phyloP scores from a whole-genome alignment of 1,284 basidiomycete species.

The Leccinum fallax region DNA sequence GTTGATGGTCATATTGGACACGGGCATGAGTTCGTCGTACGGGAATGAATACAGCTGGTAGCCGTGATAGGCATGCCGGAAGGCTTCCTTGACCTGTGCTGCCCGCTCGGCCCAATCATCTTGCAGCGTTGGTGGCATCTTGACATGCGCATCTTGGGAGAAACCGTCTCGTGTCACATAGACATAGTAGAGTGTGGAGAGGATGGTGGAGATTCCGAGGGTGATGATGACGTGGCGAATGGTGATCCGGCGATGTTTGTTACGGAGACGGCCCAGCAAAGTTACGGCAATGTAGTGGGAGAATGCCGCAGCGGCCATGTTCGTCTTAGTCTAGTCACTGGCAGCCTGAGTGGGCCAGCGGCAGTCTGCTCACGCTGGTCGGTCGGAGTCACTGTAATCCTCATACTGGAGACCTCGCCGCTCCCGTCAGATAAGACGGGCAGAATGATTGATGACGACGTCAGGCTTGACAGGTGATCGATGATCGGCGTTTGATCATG shows the following conservation, averaged over 20 bases:
- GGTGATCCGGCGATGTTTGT: constrained; percentile 28
- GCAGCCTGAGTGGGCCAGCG: too few species aligned
- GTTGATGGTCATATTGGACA: constrained; percentile 47
- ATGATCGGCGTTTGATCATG: too few species aligned
- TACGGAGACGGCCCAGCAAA: constrained; percentile 5
- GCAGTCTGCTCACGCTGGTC: background rate
- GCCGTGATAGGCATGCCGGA: constrained; percentile 61
- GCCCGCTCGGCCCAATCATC: constrained; percentile 56
- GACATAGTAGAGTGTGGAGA: constrained; percentile 24
- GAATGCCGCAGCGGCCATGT: background rate
- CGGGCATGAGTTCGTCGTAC: constrained; percentile 60
- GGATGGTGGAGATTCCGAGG: constrained; percentile 24
- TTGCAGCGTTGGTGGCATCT: constrained; percentile 23
- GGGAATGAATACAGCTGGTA: constrained; percentile 60
- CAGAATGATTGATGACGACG: too few species aligned
- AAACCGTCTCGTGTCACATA: constrained; percentile 10
- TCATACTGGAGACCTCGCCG: too few species aligned
- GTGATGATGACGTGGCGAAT: constrained; percentile 33
- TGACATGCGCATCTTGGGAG: constrained; percentile 15
- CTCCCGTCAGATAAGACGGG: too few species aligned
- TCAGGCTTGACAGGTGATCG: too few species aligned
- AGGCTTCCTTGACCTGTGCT: constrained; percentile 57
- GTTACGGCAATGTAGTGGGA: background rate
- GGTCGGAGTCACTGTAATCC: background rate
- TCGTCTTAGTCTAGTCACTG: background rate